Conservation (phyloP, 1,139 yeast genomes). For the Hyphopichia fennica region DNA sequence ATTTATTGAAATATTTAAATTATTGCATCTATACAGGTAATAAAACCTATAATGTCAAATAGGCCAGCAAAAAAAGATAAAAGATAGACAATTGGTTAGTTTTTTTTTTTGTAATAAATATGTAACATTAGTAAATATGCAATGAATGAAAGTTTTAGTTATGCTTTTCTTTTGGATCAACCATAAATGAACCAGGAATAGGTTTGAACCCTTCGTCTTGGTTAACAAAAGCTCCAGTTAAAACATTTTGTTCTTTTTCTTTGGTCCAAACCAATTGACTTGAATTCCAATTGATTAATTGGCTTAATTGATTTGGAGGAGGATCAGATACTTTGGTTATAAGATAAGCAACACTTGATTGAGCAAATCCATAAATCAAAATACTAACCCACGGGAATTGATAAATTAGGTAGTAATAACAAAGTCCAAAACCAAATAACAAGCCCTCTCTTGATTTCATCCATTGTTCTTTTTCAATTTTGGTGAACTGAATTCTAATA, state of each 20-base stretch:
- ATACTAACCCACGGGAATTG: conserved; percentile 47
- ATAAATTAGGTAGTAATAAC: conserved; percentile 43
- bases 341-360: conserved; percentile 54
- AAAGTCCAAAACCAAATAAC: conserved; percentile 58
- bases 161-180: not conserved
- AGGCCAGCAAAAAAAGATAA: not conserved
- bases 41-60: conserved; percentile 15
- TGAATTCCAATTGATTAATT: conserved; percentile 30
- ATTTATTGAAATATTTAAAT: conserved; percentile 19
- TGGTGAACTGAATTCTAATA: conserved; percentile 44
- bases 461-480: conserved; percentile 53
- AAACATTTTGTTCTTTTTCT: not conserved
- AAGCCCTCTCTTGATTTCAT: conserved; percentile 55
- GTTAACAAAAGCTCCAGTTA: not conserved
- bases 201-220: conserved; percentile 4
- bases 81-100: not conserved
- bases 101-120: not conserved
- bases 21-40: conserved; percentile 38
- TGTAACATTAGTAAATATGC: not conserved
- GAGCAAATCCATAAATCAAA: conserved; percentile 55
- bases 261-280: conserved; percentile 34
- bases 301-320: conserved; percentile 28
- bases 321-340: conserved; percentile 56
- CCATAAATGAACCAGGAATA: conserved; percentile 5
- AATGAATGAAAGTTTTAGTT: not conserved